Conservation (phyloP, 345 rosid genomes). For the Dipteronia dyeriana region DNA sequence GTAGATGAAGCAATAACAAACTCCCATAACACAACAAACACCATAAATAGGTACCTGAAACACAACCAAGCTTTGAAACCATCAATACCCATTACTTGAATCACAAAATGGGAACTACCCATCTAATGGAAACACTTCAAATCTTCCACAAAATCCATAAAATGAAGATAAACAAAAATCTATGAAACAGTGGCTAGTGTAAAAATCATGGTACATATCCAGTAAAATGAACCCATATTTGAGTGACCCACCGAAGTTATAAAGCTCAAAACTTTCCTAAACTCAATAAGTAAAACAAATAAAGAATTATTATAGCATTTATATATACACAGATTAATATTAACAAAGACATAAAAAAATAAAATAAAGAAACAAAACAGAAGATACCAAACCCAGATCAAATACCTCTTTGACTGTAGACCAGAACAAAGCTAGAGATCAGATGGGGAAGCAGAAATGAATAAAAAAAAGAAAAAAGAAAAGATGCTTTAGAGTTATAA, state of each 20-base stretch:
- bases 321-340: background rate
- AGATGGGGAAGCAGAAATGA: constrained; percentile 29
- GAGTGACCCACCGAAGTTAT: constrained; percentile 17
- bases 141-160: constrained; percentile 6
- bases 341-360: background rate
- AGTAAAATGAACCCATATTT: constrained; percentile 9
- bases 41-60: background rate
- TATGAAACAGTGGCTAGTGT: constrained; percentile 38
- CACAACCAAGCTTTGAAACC: constrained; percentile 15
- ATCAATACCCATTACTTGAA: constrained; percentile 23
- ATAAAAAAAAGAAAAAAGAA: constrained; percentile 28
- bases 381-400: constrained; percentile 31
- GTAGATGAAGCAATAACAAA: constrained; percentile 8
- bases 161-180: constrained; percentile 14
- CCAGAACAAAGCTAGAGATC: constrained; percentile 17
- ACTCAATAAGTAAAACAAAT: background rate
- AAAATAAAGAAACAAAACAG: constrained; percentile 11
- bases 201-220: background rate
- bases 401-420: constrained; percentile 40
- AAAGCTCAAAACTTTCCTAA: background rate
- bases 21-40: constrained; percentile 4
- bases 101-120: constrained; percentile 23
- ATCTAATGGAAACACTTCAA: constrained; percentile 5
- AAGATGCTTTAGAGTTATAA: constrained; percentile 29
- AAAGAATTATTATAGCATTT: background rate